These are phyloP conservation scores for Sarocladiaceae sp. DNA, from an alignment of 2,329 filamentous ascomycete genomes.

Conservation along the genomic window DNA sequence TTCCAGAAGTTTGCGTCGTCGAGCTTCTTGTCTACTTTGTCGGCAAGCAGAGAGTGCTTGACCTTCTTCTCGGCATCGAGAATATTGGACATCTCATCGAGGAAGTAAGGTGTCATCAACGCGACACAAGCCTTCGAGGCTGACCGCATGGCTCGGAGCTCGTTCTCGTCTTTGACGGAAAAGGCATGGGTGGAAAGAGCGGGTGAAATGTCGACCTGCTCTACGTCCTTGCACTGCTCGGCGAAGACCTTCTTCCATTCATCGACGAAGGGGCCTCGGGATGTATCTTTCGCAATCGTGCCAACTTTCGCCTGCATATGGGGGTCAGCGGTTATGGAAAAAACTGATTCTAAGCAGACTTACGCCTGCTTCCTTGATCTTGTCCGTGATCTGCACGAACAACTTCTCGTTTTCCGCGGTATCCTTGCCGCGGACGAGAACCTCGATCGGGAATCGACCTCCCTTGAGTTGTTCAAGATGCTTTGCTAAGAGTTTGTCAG, in stretches of 20 bases:
- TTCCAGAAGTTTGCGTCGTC: conserved; percentile 94
- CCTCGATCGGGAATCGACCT: conserved; percentile 86
- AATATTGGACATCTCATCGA: conserved; percentile 96
- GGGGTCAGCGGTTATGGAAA: conserved; percentile 1
- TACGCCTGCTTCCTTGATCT: conserved; percentile 82
- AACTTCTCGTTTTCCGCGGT: conserved; percentile 85
- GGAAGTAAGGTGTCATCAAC: conserved; percentile 91
- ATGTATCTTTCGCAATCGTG: conserved; percentile 74
- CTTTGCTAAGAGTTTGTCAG: conserved; percentile 58
- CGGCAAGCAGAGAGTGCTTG: conserved; percentile 78
- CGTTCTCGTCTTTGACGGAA: conserved; percentile 89
- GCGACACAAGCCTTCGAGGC: conserved; percentile 91
- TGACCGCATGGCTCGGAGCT: conserved; percentile 88
- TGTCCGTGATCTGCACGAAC: conserved; percentile 75
- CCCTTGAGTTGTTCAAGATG: conserved; percentile 89
- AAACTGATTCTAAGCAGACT: conserved; percentile 30
- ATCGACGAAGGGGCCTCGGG: conserved; percentile 83
- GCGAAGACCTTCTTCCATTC: conserved; percentile 87
- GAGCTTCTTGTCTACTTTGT: conserved; percentile 84
- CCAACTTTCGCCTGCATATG: conserved; percentile 74
- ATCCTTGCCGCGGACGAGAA: conserved; percentile 88
- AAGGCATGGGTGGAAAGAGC: conserved; percentile 81
- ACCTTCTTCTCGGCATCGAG: conserved; percentile 97
- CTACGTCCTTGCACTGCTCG: conserved; percentile 74
- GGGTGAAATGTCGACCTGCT: conserved; percentile 78